These are phyloP conservation scores for Candida tropicalis DNA, from an alignment of 1,139 yeast species.

Conservation along the genomic window DNA sequence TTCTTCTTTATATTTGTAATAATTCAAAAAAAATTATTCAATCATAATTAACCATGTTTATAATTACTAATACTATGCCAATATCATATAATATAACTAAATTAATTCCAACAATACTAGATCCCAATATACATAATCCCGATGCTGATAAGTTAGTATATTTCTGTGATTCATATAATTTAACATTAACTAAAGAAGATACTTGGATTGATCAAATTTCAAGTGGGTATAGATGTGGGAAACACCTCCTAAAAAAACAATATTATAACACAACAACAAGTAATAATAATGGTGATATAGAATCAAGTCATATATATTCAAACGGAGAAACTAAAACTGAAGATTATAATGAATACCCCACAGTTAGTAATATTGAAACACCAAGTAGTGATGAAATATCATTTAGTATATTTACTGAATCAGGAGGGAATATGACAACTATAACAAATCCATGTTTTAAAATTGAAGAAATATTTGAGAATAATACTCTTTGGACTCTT, in stretches of 20 bases:
- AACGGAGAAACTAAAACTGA: too few species aligned
- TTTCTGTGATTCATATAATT: not conserved
- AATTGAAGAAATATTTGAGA: not conserved
- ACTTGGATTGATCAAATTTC: slow-evolving; percentile 2
- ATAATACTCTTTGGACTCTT: not conserved
- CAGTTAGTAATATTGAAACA: too few species aligned
- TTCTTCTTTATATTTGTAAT: too few species aligned
- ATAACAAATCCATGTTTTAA: not conserved
- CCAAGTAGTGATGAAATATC: not conserved
- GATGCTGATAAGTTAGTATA: not conserved
- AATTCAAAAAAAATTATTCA: too few species aligned
- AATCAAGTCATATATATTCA: too few species aligned
- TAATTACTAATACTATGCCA: not conserved
- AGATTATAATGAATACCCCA: too few species aligned
- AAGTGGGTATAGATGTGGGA: slow-evolving; percentile 1
- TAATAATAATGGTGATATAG: too few species aligned
- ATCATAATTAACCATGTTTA: not conserved
- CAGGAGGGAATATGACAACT: not conserved
- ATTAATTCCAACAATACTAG: not conserved
- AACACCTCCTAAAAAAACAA: not conserved
- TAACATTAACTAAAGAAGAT: not conserved
- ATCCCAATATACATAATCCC: not conserved
- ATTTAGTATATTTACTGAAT: not conserved
- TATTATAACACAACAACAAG: not conserved
- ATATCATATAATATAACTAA: not conserved